Percentiles rank a stretch among this genome's conserved stretches.
Conservation (phyloP, 768 basidiomycete genomes). For the Lactarius psammicola region DNA sequence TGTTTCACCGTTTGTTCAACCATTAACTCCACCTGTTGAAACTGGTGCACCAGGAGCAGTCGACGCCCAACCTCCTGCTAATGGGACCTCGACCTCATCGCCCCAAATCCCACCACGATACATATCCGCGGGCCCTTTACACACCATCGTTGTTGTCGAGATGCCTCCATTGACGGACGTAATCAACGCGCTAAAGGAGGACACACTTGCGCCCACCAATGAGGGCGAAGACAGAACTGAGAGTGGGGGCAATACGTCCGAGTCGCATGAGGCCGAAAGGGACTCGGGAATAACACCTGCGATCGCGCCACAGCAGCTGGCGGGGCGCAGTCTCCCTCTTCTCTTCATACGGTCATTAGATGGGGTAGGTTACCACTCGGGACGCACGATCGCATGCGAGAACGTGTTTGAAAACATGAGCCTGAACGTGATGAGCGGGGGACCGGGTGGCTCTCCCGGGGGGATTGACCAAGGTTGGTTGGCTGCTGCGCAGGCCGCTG, state of each 20-base stretch:
- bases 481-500: slow-evolving; percentile 69
- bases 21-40: slow-evolving; percentile 38
- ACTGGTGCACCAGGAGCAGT: slow-evolving; percentile 16
- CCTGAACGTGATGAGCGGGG: slow-evolving; percentile 47
- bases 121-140: slow-evolving; percentile 52
- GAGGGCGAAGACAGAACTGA: slow-evolving; percentile 39
- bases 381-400: slow-evolving; percentile 79
- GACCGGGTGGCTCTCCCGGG: slow-evolving; percentile 44
- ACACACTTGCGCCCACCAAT: slow-evolving; percentile 47
- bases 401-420: slow-evolving; percentile 74
- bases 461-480: slow-evolving; percentile 67
- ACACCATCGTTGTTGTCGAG: slow-evolving; percentile 83
- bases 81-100: slow-evolving; percentile 17
- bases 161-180: slow-evolving; percentile 77
- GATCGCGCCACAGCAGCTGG: slow-evolving; percentile 46
- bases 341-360: slow-evolving; percentile 79
- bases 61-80: slow-evolving; percentile 18
- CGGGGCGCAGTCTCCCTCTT: slow-evolving; percentile 70
- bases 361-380: slow-evolving; percentile 88
- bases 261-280: slow-evolving; percentile 21
- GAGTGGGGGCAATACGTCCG: slow-evolving; percentile 15
- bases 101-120: slow-evolving; percentile 47
- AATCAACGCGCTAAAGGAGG: slow-evolving; percentile 75
- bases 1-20: slow-evolving; percentile 58
- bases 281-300: slow-evolving; percentile 23